Evolutionary conservation across 2,329 filamentous ascomycete species (phyloP), one percentile per base, ranked within the genome.

Genomic region (Colletotrichum sp.): DNA sequence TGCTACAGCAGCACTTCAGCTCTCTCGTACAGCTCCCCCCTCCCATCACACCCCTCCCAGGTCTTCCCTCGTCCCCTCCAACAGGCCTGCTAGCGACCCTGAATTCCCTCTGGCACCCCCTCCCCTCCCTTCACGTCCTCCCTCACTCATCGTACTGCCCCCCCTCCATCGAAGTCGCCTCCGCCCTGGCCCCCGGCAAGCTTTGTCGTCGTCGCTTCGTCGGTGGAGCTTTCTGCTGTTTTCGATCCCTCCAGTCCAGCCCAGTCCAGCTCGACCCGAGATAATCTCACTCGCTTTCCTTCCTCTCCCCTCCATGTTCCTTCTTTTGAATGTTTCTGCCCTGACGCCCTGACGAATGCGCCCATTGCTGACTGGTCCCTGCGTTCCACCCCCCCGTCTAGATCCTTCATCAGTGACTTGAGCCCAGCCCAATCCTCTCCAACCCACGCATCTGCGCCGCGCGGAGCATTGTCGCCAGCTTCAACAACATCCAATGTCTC

Each of bases 401-500:
- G 75, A 58, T 66, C 73, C n/a, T 73, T 76, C 64, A 84, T 82
- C 84, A 85, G 72, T 69, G 63, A 77, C 76, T 79, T 81, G 83
- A 78, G 85, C 85, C 80, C 86, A 86, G 71, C 79, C 80, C 78
- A 88, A 79, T 83, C 85, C 74, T 69, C 43, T 64, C 71, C 72
- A 28, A 87, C 87, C 43, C 86, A 86, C 70, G 85, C 84, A 52
- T 83, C 84, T 77, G 85, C 85, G 76, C 82, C 85, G 78, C 86
- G 86, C 81, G 81, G 85, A 79, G 83, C 85, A 76, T 81, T 88
- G 79, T 86, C 85, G 68, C 83, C 86, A 26, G 78, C 84, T 74
- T 86, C 86, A 75, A 84, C 86, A 63, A 82, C 84, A 77, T 84
- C 85, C 73, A 85, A 84, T 79, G 85, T 86, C 78, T 87, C 90